Conservation (phyloP, 495 filamentous ascomycete species). For the Cercophora sp. region DNA sequence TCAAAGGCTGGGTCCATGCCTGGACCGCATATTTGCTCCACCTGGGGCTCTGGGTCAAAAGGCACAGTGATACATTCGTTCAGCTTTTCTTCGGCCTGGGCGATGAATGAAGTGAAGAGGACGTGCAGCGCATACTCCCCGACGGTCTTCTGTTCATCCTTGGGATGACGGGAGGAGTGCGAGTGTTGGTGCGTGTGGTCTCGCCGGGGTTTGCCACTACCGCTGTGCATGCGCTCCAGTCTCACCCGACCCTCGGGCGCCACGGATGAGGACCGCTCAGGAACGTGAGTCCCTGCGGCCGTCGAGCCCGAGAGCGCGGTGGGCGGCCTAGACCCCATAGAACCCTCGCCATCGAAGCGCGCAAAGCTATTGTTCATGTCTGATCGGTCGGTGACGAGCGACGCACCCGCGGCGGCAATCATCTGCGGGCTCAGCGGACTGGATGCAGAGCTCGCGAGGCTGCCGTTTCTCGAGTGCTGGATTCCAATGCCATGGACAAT, state of each 20-base stretch:
- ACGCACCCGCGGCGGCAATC: slow-evolving; percentile 62
- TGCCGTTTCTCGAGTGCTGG: slow-evolving; percentile 87
- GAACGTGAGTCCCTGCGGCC: slow-evolving; percentile 23
- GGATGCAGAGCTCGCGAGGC: slow-evolving; percentile 54
- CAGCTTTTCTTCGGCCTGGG: slow-evolving; percentile 90
- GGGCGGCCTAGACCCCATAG: slow-evolving; percentile 30
- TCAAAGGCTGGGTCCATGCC: slow-evolving; percentile 90
- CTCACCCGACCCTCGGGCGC: slow-evolving; percentile 37
- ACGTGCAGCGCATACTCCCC: slow-evolving; percentile 97
- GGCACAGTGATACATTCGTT: slow-evolving; percentile 73
- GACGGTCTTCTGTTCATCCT: slow-evolving; percentile 77
- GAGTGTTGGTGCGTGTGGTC: slow-evolving; percentile 76
- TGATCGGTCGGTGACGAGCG: slow-evolving; percentile 39
- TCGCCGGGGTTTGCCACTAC: slow-evolving; percentile 60
- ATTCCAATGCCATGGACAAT: slow-evolving; percentile 90
- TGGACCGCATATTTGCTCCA: slow-evolving; percentile 85
- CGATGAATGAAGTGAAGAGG: slow-evolving; percentile 84
- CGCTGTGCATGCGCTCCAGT: slow-evolving; percentile 61
- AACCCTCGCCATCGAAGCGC: slow-evolving; percentile 38
- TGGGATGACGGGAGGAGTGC: slow-evolving; percentile 71
- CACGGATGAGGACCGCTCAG: slow-evolving; percentile 35
- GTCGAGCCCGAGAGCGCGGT: slow-evolving; percentile 45
- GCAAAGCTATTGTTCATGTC: slow-evolving; percentile 41
- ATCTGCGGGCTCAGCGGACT: slow-evolving; percentile 83
- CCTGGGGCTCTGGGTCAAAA: slow-evolving; percentile 69